Evolutionary conservation across 129 eudicot species (phyloP), one percentile per base, ranked within the genome.

Genomic region (Flaveria brownii): DNA sequence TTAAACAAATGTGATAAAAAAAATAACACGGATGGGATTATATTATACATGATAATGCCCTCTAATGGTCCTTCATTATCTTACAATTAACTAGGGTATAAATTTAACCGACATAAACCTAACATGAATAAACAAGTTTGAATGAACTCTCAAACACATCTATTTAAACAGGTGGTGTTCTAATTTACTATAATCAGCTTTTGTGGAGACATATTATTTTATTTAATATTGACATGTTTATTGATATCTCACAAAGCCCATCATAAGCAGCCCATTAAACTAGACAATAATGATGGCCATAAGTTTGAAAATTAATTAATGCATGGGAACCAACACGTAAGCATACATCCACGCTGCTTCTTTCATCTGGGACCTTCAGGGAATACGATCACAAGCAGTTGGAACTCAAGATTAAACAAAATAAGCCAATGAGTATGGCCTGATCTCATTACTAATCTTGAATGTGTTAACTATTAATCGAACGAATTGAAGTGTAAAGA

Each of bases 291-390:
- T 10, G 13, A 55, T 55, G 62, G 28, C 14, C 20, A 18, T 17
- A 18, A 17, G 20, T 36, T 36, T 36, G 62, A 55, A 23, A 6
- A 55, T 59, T 59, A 41, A 76, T 59, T 59, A 41, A 76, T 59
- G 46, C 69, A 56, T 69, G 69, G 80, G 72, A 71, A 69, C 17
- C 43, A 47, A 68, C 30, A 50, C 55, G 64, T 74, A 68, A 71
- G 41, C 41, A 36, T 36, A 5, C 41, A 36, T 36, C 41, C 65
- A 76, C 70, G 59, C 76, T 68, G 76, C 71, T 43, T 45, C 68
- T 30, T 69, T 69, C 80, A 74, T 73, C 52, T 6, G 16, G 61
- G 39, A 15, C 76, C 59, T 57, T 36, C 41, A 36, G 41, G 7
- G 1, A 36, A 36, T 28, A 43, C 25, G 4, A 65, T 66, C 69